Evolutionary conservation across 768 basidiomycete genomes (phyloP).

Genomic region (Sarcodon aspratus): DNA sequence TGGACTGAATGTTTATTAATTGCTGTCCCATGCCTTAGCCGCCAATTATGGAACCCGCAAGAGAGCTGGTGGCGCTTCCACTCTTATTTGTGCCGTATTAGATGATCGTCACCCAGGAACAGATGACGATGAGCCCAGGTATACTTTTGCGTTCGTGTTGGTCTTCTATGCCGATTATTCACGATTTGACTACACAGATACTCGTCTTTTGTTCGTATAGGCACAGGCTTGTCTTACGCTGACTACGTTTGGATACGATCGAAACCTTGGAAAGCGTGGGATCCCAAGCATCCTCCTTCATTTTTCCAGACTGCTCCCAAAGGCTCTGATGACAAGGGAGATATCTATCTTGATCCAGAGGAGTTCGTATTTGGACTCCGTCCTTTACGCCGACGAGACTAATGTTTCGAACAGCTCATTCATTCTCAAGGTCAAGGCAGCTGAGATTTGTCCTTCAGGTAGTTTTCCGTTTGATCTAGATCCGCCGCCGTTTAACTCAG

Average conservation of each 20-base stretch:
- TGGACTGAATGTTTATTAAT: neutral
- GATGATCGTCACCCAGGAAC: conserved; percentile 50
- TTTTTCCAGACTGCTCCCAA: conserved; percentile 56
- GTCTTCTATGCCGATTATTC: neutral
- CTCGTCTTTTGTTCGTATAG: conserved; percentile 80
- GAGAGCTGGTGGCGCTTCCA: conserved; percentile 82
- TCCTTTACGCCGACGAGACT: neutral
- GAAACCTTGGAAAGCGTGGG: conserved; percentile 78
- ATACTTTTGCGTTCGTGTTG: conserved; percentile 6
- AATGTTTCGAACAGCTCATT: conserved; percentile 58
- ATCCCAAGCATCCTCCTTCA: conserved; percentile 58
- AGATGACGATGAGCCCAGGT: conserved; percentile 60
- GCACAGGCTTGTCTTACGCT: conserved; percentile 75
- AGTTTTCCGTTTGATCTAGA: conserved; percentile 2
- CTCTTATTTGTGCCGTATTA: conserved; percentile 81
- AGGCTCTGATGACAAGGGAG: conserved; percentile 71
- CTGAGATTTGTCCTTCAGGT: conserved; percentile 79
- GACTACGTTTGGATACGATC: conserved; percentile 81
- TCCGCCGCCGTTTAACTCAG: neutral
- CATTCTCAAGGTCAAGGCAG: conserved; percentile 86
- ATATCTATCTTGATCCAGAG: conserved; percentile 82
- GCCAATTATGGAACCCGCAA: conserved; percentile 84
- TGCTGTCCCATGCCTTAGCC: conserved; percentile 27
- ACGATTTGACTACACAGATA: conserved; percentile 38
- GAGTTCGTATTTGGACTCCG: conserved; percentile 36